A percentile compares a stretch with the other conserved stretches of the same genome.
These are phyloP conservation scores for Tetracladium maxilliforme DNA, from an alignment of 2,329 filamentous ascomycete species.

Conservation along the genomic window DNA sequence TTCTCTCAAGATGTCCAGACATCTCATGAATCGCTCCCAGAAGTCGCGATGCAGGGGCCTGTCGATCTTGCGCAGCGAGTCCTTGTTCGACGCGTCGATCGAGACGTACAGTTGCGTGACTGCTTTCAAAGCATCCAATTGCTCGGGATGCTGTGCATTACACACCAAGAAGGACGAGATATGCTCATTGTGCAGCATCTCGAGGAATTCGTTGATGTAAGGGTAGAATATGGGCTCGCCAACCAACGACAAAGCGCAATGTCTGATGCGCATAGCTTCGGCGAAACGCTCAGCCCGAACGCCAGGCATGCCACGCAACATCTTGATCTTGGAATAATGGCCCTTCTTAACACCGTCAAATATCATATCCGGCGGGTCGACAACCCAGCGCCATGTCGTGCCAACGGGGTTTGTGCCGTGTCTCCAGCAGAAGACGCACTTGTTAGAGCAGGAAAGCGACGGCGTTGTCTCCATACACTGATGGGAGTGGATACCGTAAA, in stretches of 20 bases:
- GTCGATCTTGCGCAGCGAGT: slow-evolving; percentile 78
- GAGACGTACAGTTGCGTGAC: slow-evolving; percentile 95
- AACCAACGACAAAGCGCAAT: slow-evolving; percentile 84
- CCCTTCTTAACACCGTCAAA: slow-evolving; percentile 81
- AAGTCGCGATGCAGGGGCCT: slow-evolving; percentile 88
- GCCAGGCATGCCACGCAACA: slow-evolving; percentile 86
- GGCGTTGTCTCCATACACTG: slow-evolving; percentile 98
- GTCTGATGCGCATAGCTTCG: slow-evolving; percentile 83
- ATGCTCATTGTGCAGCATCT: slow-evolving; percentile 67
- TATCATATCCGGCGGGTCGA: slow-evolving; percentile 80
- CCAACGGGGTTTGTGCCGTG: slow-evolving; percentile 95
- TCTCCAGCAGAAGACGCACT: slow-evolving; percentile 98
- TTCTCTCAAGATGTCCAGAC: slow-evolving; percentile 75
- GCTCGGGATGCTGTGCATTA: slow-evolving; percentile 91
- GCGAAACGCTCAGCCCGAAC: slow-evolving; percentile 83
- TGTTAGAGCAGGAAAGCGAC: slow-evolving; percentile 90
- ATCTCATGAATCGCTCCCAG: slow-evolving; percentile 89
- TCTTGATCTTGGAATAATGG: slow-evolving; percentile 96
- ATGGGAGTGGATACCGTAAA: slow-evolving; percentile 93
- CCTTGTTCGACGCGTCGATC: slow-evolving; percentile 85
- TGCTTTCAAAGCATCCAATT: slow-evolving; percentile 65
- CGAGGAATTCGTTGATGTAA: slow-evolving; percentile 84
- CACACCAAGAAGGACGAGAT: slow-evolving; percentile 94
- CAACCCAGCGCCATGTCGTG: slow-evolving; percentile 92
- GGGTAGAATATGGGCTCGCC: slow-evolving; percentile 99